Percentiles rank a stretch among this genome's conserved stretches.
phyloP scores from a whole-genome alignment of 1,284 basidiomycete genomes.

The Pyrrhoderma noxium region DNA sequence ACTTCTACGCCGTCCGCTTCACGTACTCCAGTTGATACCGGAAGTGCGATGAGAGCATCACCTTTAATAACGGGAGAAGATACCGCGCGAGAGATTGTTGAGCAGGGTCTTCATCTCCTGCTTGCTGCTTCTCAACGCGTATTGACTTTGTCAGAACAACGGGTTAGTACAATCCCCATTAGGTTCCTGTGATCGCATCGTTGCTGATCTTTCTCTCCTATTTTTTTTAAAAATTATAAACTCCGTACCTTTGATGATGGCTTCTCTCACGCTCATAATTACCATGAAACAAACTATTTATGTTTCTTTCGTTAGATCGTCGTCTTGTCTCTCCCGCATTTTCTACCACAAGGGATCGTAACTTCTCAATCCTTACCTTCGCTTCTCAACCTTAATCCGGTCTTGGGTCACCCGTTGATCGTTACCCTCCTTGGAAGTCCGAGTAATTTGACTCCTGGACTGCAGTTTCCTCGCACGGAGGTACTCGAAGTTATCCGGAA shows the following conservation, averaged over 20 bases:
- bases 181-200: no score
- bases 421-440: conserved; percentile 40
- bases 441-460: conserved; percentile 28
- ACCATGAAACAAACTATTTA: background rate
- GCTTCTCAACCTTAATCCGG: conserved; percentile 59
- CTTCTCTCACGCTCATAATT: background rate
- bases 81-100: conserved; percentile 1
- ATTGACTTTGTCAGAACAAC: conserved; percentile 63
- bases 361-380: conserved; percentile 58
- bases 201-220: background rate
- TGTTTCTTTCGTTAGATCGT: conserved; percentile 7
- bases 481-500: conserved; percentile 52
- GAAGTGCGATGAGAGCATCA: background rate
- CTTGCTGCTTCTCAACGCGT: conserved; percentile 61
- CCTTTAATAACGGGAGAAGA: conserved; percentile 3
- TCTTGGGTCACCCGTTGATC: conserved; percentile 57
- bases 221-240: background rate
- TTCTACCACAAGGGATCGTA: conserved; percentile 50
- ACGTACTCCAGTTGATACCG: conserved; percentile 6
- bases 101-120: conserved; percentile 52
- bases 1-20: conserved; percentile 6
- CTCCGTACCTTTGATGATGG: background rate
- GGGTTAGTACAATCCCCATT: conserved; percentile 34
- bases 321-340: conserved; percentile 31
- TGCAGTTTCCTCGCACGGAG: conserved; percentile 25